Conservation (phyloP, 495 filamentous ascomycete genomes). For the Hypoxylon fuscum region DNA sequence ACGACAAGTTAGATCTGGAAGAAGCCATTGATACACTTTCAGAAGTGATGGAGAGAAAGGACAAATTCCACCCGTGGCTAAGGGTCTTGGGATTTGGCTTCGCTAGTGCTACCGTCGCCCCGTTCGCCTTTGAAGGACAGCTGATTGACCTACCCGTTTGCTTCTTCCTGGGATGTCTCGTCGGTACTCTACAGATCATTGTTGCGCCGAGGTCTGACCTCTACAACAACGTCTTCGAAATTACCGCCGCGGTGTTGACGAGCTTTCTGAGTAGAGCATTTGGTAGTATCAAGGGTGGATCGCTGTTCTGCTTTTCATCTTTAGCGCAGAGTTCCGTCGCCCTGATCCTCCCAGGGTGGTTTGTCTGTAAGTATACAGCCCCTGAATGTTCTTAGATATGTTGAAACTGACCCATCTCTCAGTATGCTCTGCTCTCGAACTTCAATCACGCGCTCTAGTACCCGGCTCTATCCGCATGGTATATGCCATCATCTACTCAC, state of each 20-base stretch:
- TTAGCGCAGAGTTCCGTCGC: conserved; percentile 91
- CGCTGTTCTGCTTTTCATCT: conserved; percentile 90
- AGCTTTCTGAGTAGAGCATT: conserved; percentile 91
- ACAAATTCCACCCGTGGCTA: conserved; percentile 73
- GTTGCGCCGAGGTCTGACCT: conserved; percentile 81
- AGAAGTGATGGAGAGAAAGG: conserved; percentile 67
- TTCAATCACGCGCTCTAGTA: conserved; percentile 86
- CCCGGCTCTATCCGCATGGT: conserved; percentile 95
- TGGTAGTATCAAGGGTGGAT: conserved; percentile 76
- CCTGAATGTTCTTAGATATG: not conserved
- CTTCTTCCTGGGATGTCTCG: conserved; percentile 83
- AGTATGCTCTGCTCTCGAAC: conserved; percentile 77
- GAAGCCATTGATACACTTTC: conserved; percentile 79
- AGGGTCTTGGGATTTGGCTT: conserved; percentile 85
- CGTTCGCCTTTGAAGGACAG: conserved; percentile 89
- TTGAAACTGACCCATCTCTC: conserved; percentile 35
- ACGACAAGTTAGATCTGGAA: conserved; percentile 85
- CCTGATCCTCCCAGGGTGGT: conserved; percentile 90
- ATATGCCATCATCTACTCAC: conserved; percentile 93
- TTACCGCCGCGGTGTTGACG: conserved; percentile 83
- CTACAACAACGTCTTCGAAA: conserved; percentile 90
- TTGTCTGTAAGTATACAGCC: conserved; percentile 60
- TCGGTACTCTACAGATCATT: conserved; percentile 84
- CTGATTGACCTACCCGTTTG: conserved; percentile 88
- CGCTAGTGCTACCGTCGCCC: conserved; percentile 80